Conservation (phyloP, 169 alveolate species). For the Eimeria mitis region DNA sequence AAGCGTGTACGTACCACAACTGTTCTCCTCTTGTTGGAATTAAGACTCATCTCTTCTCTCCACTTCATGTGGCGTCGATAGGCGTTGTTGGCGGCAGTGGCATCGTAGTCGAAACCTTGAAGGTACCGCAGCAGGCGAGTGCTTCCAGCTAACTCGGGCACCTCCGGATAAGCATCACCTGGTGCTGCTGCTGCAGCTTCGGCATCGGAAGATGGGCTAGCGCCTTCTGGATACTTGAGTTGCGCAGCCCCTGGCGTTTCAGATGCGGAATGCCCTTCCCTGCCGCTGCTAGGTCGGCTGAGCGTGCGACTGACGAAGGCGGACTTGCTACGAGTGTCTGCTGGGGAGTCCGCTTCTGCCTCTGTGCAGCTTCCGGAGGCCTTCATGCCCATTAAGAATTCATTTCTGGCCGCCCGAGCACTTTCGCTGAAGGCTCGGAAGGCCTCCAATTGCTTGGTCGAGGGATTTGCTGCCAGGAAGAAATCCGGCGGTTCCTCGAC, state of each 20-base stretch:
- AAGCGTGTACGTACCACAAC: slow-evolving; percentile 43
- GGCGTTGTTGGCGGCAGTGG: slow-evolving; percentile 66
- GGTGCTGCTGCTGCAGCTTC: background rate
- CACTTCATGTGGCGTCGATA: slow-evolving; percentile 75
- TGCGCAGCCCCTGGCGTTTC: background rate
- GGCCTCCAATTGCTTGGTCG: slow-evolving; percentile 65
- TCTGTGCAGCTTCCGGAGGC: background rate
- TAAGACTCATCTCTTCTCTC: slow-evolving; percentile 40
- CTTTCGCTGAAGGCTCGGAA: slow-evolving; percentile 44
- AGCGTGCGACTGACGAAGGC: slow-evolving; percentile 26
- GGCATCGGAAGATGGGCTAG: background rate
- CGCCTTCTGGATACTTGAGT: background rate
- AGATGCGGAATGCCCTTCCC: background rate
- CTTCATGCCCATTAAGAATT: background rate
- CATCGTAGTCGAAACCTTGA: slow-evolving; percentile 66
- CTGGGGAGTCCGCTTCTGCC: background rate
- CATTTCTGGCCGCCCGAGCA: slow-evolving; percentile 37
- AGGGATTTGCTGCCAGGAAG: slow-evolving; percentile 63
- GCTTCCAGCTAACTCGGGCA: slow-evolving; percentile 75
- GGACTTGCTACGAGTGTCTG: slow-evolving; percentile 6
- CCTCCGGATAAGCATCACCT: slow-evolving; percentile 61
- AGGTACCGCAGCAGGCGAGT: slow-evolving; percentile 73
- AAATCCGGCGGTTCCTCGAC: slow-evolving; percentile 61
- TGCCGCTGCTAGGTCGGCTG: slow-evolving; percentile 15
- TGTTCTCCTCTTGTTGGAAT: slow-evolving; percentile 25